Conservation (phyloP, 1,139 yeast species). For the Yarrowia galli region DNA sequence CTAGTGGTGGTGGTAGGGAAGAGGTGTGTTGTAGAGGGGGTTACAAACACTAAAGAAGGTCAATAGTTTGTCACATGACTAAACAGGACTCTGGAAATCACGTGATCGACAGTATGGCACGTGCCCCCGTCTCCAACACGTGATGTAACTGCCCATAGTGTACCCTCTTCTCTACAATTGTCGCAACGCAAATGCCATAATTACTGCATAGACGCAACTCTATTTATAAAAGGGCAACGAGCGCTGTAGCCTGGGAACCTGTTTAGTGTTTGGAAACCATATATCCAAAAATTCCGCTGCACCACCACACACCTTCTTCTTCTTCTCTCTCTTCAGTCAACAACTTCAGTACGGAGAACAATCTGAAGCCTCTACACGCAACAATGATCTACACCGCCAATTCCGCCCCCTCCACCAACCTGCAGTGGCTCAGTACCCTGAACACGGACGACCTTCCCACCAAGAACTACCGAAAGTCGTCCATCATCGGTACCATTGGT, state of each 20-base stretch:
- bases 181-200: conserved; percentile 20
- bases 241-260: too few species aligned
- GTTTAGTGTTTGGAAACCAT: conserved; percentile 25
- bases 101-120: background rate
- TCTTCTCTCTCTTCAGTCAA: conserved; percentile 15
- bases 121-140: too few species aligned
- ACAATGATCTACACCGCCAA: conserved; percentile 47
- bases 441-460: conserved; percentile 82
- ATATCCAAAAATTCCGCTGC: conserved; percentile 33
- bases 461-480: conserved; percentile 87
- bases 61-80: background rate
- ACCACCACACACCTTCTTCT: conserved; percentile 7
- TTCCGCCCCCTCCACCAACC: conserved; percentile 51
- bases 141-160: too few species aligned
- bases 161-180: background rate
- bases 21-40: too few species aligned
- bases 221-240: conserved; percentile 23
- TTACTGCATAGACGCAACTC: conserved; percentile 7
- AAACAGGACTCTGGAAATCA: background rate
- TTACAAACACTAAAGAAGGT: too few species aligned
- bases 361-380: too few species aligned
- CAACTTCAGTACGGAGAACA: background rate
- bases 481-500: conserved; percentile 97
- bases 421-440: conserved; percentile 84
- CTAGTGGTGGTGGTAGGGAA: background rate